phyloP scores from a whole-genome alignment of 73 alveolate genomes.

The Paramecium bursaria region DNA sequence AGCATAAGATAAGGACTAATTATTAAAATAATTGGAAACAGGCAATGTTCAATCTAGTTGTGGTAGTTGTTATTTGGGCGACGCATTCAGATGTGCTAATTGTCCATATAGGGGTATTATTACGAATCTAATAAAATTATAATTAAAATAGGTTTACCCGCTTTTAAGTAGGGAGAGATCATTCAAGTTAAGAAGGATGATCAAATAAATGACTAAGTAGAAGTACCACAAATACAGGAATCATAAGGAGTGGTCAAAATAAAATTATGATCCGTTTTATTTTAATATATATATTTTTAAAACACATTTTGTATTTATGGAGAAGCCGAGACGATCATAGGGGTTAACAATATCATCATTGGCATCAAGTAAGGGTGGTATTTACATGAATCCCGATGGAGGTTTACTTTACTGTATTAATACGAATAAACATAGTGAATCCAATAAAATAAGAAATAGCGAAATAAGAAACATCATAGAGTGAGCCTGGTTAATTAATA shows the following conservation, averaged over 20 bases:
- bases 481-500: constrained; percentile 37
- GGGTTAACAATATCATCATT: constrained; percentile 32
- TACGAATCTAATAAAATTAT: background rate
- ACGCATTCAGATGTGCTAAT: constrained; percentile 93
- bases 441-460: constrained; percentile 40
- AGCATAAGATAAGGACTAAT: constrained; percentile 68
- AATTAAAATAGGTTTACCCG: constrained; percentile 62
- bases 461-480: background rate
- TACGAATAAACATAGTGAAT: background rate
- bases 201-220: background rate
- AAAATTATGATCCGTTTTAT: constrained; percentile 9
- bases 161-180: constrained; percentile 67
- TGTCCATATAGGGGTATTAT: constrained; percentile 87
- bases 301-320: background rate
- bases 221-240: background rate
- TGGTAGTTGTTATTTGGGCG: constrained; percentile 93
- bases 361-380: constrained; percentile 50
- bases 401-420: constrained; percentile 3
- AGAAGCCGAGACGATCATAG: constrained; percentile 44
- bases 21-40: constrained; percentile 73
- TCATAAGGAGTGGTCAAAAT: constrained; percentile 23
- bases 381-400: constrained; percentile 46
- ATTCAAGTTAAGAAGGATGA: constrained; percentile 55
- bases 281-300: background rate
- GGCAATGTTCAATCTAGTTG: constrained; percentile 82